Percentiles rank a stretch among this genome's conserved stretches.
These are phyloP conservation scores for Hibiscus trionum DNA, from an alignment of 345 rosid genomes.

Conservation along the genomic window DNA sequence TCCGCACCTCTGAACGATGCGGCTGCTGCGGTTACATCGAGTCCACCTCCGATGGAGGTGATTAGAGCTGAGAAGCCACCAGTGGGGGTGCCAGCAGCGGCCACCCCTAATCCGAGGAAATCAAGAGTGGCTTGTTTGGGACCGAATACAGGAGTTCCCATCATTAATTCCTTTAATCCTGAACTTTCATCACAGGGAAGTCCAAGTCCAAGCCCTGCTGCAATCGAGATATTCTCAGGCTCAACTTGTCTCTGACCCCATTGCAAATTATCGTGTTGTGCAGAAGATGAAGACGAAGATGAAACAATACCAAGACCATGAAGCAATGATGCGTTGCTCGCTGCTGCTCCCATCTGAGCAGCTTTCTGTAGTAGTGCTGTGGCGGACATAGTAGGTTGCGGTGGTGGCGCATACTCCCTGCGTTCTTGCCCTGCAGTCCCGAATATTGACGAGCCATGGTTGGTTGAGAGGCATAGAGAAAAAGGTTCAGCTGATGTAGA, in stretches of 20 bases:
- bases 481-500: constrained; percentile 53
- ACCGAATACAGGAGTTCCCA: constrained; percentile 79
- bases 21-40: constrained; percentile 42
- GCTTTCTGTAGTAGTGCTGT: constrained; percentile 94
- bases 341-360: constrained; percentile 88
- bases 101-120: constrained; percentile 92
- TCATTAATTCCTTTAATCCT: constrained; percentile 83
- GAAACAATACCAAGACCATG: constrained; percentile 76
- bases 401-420: constrained; percentile 55
- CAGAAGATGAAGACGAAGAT: constrained; percentile 29
- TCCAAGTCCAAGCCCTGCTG: constrained; percentile 73
- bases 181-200: constrained; percentile 63
- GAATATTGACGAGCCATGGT: constrained; percentile 55
- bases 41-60: constrained; percentile 62
- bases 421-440: constrained; percentile 52
- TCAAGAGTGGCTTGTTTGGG: constrained; percentile 83
- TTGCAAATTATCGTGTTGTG: constrained; percentile 38
- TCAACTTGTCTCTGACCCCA: constrained; percentile 56
- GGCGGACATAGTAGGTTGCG: constrained; percentile 86
- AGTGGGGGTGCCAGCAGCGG: constrained; percentile 54
- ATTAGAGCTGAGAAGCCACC: constrained; percentile 61
- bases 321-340: constrained; percentile 66
- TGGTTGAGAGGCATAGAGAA: constrained; percentile 76
- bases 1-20: constrained; percentile 52
- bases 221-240: constrained; percentile 42